Conservation (phyloP, 2,329 filamentous ascomycete genomes). For the Claviceps pusilla region DNA sequence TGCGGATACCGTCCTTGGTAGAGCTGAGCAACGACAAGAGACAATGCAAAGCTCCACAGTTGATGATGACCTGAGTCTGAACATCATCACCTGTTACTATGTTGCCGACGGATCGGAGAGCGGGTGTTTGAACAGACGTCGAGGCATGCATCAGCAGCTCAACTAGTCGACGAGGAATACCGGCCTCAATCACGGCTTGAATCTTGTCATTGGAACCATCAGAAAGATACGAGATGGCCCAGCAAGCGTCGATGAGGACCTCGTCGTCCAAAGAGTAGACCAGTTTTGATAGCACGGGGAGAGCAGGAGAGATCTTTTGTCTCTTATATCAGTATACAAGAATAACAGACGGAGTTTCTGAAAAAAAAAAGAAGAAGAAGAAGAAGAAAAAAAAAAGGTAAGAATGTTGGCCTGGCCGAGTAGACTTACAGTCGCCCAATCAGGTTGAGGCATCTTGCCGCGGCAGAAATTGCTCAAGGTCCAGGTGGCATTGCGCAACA, state of each 20-base stretch:
- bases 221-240: slow-evolving; percentile 97
- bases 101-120: slow-evolving; percentile 92
- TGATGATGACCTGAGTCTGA: slow-evolving; percentile 98
- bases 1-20: slow-evolving; percentile 95
- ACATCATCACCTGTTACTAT: slow-evolving; percentile 98
- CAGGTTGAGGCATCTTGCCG: slow-evolving; percentile 96
- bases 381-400: too few relatives aligned
- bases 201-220: slow-evolving; percentile 99
- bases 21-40: slow-evolving; percentile 90
- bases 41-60: slow-evolving; percentile 84
- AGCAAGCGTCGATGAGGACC: slow-evolving; percentile 96
- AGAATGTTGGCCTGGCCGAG: background rate
- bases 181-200: slow-evolving; percentile 94
- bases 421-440: slow-evolving; percentile 75
- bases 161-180: slow-evolving; percentile 88
- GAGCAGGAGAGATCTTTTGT: slow-evolving; percentile 79
- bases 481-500: slow-evolving; percentile 98
- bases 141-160: slow-evolving; percentile 97
- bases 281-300: slow-evolving; percentile 89
- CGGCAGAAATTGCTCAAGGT: slow-evolving; percentile 99
- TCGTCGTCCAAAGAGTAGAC: slow-evolving; percentile 98
- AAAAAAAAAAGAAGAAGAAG: too few relatives aligned
- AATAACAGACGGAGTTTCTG: background rate
- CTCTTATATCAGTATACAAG: background rate
- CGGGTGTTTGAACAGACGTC: slow-evolving; percentile 94